Evolutionary conservation across 2,329 filamentous ascomycete species (phyloP).

Genomic region (Ophiostoma pallidulum): DNA sequence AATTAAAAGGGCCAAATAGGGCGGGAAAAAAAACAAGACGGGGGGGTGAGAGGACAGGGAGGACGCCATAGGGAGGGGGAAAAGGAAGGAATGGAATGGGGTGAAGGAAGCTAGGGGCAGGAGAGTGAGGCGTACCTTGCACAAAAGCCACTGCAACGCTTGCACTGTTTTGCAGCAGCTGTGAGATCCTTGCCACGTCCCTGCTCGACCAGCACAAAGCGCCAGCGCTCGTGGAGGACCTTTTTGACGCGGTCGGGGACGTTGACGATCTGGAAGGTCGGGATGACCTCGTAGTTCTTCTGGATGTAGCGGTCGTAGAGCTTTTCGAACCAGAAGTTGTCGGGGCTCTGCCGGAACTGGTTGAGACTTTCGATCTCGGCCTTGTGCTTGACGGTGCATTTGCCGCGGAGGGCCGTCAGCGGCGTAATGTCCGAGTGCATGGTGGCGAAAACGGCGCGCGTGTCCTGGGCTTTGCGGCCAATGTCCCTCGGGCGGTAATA

Average conservation of each 20-base stretch:
- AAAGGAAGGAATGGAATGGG: background rate
- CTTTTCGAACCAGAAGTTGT: slow-evolving; percentile 95
- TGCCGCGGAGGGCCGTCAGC: slow-evolving; percentile 82
- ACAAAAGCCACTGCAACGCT: slow-evolving; percentile 83
- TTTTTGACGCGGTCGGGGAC: slow-evolving; percentile 92
- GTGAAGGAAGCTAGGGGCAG: background rate
- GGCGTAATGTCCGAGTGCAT: slow-evolving; percentile 98
- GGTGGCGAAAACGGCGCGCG: slow-evolving; percentile 82
- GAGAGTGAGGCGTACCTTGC: slow-evolving; percentile 56
- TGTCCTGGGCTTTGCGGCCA: slow-evolving; percentile 82
- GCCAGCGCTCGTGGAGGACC: slow-evolving; percentile 92
- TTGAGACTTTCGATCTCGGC: slow-evolving; percentile 77
- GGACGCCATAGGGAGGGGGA: background rate
- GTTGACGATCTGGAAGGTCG: slow-evolving; percentile 86
- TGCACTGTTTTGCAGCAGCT: slow-evolving; percentile 91
- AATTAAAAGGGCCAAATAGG: slow-evolving; percentile 7
- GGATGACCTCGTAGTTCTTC: slow-evolving; percentile 94
- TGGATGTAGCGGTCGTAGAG: slow-evolving; percentile 98
- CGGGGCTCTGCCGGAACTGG: slow-evolving; percentile 71
- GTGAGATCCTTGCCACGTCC: slow-evolving; percentile 91
- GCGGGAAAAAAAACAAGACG: background rate
- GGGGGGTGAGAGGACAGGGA: background rate
- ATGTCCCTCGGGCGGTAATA: slow-evolving; percentile 96
- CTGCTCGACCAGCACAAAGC: slow-evolving; percentile 88
- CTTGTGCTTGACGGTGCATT: slow-evolving; percentile 82